A percentile compares a stretch with the other conserved stretches of the same genome.
Conservation (phyloP, 75 land plant genomes). For the Adiantum capillusveneris region DNA sequence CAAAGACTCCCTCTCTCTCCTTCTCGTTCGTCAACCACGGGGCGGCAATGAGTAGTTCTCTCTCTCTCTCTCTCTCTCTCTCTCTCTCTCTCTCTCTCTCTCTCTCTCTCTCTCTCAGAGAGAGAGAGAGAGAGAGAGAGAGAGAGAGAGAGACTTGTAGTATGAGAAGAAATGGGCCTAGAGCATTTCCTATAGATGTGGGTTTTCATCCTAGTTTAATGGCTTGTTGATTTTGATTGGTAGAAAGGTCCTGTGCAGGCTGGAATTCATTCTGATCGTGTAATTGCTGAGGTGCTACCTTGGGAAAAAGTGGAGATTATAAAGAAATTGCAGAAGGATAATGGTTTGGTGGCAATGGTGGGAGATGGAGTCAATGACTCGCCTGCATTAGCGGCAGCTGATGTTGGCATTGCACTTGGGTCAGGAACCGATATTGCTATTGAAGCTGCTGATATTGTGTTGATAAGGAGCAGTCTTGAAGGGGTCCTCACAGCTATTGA, state of each 20-base stretch:
- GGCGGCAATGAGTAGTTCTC: too few species aligned
- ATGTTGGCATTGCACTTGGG: slow-evolving; percentile 97
- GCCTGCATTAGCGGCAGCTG: slow-evolving; percentile 96
- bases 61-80: too few species aligned
- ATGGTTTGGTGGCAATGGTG: slow-evolving; percentile 87
- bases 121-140: background rate
- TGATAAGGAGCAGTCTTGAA: slow-evolving; percentile 86
- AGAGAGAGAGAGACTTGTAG: background rate
- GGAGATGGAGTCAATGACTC: slow-evolving; percentile 98
- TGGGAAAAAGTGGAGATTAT: slow-evolving; percentile 68
- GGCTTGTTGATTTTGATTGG: too few species aligned
- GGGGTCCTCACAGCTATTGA: slow-evolving; percentile 97
- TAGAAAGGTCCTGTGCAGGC: slow-evolving; percentile 2
- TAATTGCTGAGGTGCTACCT: slow-evolving; percentile 78
- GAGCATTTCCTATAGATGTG: too few species aligned
- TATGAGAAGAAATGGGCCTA: too few species aligned
- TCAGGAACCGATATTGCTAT: slow-evolving; percentile 99
- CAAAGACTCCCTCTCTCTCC: too few species aligned
- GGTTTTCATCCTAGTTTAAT: too few species aligned
- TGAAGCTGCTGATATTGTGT: slow-evolving; percentile 93
- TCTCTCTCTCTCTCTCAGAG: background rate
- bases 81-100: background rate
- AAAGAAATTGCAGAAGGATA: slow-evolving; percentile 63
- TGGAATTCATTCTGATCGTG: slow-evolving; percentile 39
- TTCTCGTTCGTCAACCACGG: too few species aligned